These are phyloP conservation scores for Phytopythium chamaehyphon DNA, from an alignment of 352 stramenopile species.

Conservation along the genomic window DNA sequence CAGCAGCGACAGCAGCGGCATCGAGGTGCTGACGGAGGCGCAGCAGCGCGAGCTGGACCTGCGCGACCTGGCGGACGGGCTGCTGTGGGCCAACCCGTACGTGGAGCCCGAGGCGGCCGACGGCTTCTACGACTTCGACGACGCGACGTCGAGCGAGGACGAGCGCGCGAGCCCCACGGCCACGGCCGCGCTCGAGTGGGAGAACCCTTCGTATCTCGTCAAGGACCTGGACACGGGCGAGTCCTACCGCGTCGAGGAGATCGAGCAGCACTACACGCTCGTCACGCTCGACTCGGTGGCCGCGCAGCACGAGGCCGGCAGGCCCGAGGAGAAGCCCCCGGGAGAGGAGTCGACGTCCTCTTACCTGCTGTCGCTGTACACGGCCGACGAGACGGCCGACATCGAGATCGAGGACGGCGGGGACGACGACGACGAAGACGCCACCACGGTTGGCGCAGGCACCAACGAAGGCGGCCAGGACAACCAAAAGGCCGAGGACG, in stretches of 20 bases:
- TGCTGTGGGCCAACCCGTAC: slow-evolving; percentile 35
- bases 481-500: slow-evolving; percentile 3
- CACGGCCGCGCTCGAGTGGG: slow-evolving; percentile 45
- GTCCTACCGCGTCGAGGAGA: slow-evolving; percentile 77
- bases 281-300: slow-evolving; percentile 67
- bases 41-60: slow-evolving; percentile 22
- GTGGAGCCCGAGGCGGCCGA: slow-evolving; percentile 38
- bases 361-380: slow-evolving; percentile 74
- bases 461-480: slow-evolving; percentile 37
- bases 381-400: slow-evolving; percentile 72
- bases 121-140: slow-evolving; percentile 26
- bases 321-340: slow-evolving; percentile 13
- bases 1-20: slow-evolving; percentile 16
- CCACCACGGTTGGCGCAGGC: slow-evolving; percentile 74
- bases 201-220: slow-evolving; percentile 78
- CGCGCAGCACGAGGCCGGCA: slow-evolving; percentile 46
- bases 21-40: slow-evolving; percentile 15
- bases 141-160: slow-evolving; percentile 17
- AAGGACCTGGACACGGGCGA: slow-evolving; percentile 80
- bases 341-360: slow-evolving; percentile 44
- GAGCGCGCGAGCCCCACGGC: slow-evolving; percentile 11
- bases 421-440: background rate
- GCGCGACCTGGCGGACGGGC: slow-evolving; percentile 24
- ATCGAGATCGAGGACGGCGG: slow-evolving; percentile 67
- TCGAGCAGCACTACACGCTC: slow-evolving; percentile 78